phyloP scores from a whole-genome alignment of 148 eudicot genomes.

The Hydrangea macrophylla region DNA sequence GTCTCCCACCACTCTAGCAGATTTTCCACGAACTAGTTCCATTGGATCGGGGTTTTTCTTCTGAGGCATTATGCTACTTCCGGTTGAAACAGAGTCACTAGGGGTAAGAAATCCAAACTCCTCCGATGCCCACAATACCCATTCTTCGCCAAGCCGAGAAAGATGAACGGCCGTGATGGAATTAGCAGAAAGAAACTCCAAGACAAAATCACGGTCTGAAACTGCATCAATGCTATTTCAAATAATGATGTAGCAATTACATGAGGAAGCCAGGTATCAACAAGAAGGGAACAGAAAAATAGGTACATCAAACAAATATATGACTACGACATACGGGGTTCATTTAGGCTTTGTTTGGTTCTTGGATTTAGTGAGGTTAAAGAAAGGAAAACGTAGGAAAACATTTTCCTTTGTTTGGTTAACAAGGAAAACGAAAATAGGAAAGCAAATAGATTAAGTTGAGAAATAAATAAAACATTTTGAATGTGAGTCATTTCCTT shows the following conservation, averaged over 20 bases:
- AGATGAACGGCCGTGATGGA: constrained; percentile 92
- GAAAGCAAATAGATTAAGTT: no score
- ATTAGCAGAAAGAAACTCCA: constrained; percentile 93
- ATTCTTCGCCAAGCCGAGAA: constrained; percentile 98
- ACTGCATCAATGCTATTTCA: constrained; percentile 94
- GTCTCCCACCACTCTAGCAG: constrained; percentile 87
- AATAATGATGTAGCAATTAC: constrained; percentile 23
- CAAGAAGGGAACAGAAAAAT: constrained; percentile 1
- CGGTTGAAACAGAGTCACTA: constrained; percentile 92
- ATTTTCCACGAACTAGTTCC: constrained; percentile 99
- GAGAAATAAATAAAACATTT: no score
- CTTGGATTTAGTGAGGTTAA: no score
- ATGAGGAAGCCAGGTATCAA: background rate
- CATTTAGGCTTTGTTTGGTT: no score
- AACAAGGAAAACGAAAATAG: no score
- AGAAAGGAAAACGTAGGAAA: no score
- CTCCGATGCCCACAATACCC: constrained; percentile 98
- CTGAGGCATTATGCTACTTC: constrained; percentile 99
- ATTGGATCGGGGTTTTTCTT: constrained; percentile 99
- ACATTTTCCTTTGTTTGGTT: no score
- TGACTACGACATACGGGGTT: background rate
- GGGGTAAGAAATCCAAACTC: constrained; percentile 95
- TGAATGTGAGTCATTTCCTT: no score
- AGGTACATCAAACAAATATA: background rate
- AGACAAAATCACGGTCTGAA: constrained; percentile 91